Evolutionary conservation across 768 basidiomycete species (phyloP), one percentile per base, ranked within the genome.

Genomic region (Nidularia sp.): DNA sequence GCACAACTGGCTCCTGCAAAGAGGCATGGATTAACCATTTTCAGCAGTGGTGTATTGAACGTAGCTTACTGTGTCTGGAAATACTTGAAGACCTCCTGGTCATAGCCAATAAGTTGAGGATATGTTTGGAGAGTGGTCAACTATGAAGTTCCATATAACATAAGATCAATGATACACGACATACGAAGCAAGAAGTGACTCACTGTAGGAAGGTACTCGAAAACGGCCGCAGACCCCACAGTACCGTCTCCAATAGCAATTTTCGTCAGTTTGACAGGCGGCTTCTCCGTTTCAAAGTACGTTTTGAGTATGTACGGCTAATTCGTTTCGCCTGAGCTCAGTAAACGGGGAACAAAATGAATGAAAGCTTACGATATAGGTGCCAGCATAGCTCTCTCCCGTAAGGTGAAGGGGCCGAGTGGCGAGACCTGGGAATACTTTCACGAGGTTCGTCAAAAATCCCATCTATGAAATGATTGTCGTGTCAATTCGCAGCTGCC

Each of bases 291-390:
- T 44, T 72, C 73, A 58, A 90, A 86, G 62, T 87, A 85, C 9
- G 85, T 72, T 66, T 88, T 87, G 56, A 83, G 69, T 60, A 90
- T 90, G 62, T 90, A 89, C 7, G 88, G 87, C 85, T 89, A 39
- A 25, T 31, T 39, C 48, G 32, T 49, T 34, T 53, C 22, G 50
- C 56, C 32, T 41, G 25, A 15, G 31, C 48, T 44, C 8, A 45
- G 36, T 53, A 35, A 31, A 34, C 25, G n/a, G 29, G 7, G 18
- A 2, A 9, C 18, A 29, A 22, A 15, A 50, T 41, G 49, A 39
- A n/a, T 36, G 10, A 34, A 34, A 18, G 61, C 81, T 58, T 53
- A 83, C 81, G 49, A 89, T 88, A 58, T 85, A 88, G 53, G 76
- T 76, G 31, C 88, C 88, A 10, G 88, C 81, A 64, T 89, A 90